A percentile compares a stretch with the other conserved stretches of the same genome.
These are phyloP conservation scores for Ceratobasidium papillatum DNA, from an alignment of 1,284 basidiomycete species.

Conservation along the genomic window DNA sequence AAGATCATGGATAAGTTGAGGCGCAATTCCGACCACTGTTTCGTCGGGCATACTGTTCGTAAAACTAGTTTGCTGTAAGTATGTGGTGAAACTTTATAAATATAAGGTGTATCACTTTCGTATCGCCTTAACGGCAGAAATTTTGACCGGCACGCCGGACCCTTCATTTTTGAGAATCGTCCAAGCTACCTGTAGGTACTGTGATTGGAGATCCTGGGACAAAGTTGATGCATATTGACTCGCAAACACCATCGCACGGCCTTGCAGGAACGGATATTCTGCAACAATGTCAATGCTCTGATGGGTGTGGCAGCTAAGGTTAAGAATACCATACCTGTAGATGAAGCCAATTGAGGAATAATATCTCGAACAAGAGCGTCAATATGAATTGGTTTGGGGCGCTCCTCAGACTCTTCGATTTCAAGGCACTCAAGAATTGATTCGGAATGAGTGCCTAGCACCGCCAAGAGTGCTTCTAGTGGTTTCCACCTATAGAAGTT, in stretches of 20 bases:
- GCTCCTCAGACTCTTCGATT: constrained; percentile 67
- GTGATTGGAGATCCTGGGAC: constrained; percentile 73
- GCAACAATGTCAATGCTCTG: constrained; percentile 12
- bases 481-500: constrained; percentile 78
- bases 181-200: constrained; percentile 88
- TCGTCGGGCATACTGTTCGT: constrained; percentile 68
- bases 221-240: constrained; percentile 85
- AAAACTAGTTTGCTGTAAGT: constrained; percentile 60
- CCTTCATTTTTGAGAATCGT: constrained; percentile 79
- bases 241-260: constrained; percentile 93
- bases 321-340: constrained; percentile 60
- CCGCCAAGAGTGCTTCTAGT: constrained; percentile 83
- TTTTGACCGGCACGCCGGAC: constrained; percentile 84
- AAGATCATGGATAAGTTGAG: constrained; percentile 81
- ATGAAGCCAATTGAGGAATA: constrained; percentile 77
- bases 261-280: constrained; percentile 92
- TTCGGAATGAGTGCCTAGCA: constrained; percentile 85
- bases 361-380: constrained; percentile 78
- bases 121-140: constrained; percentile 92
- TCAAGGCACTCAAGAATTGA: constrained; percentile 79
- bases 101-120: constrained; percentile 71
- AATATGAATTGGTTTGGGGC: constrained; percentile 76
- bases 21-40: constrained; percentile 69
- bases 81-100: not conserved
- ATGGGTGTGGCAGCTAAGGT: not conserved